A percentile compares a stretch with the other conserved stretches of the same genome.
Evolutionary conservation across 1,284 basidiomycete species (phyloP).

Genomic region (Tilletia horrida): DNA sequence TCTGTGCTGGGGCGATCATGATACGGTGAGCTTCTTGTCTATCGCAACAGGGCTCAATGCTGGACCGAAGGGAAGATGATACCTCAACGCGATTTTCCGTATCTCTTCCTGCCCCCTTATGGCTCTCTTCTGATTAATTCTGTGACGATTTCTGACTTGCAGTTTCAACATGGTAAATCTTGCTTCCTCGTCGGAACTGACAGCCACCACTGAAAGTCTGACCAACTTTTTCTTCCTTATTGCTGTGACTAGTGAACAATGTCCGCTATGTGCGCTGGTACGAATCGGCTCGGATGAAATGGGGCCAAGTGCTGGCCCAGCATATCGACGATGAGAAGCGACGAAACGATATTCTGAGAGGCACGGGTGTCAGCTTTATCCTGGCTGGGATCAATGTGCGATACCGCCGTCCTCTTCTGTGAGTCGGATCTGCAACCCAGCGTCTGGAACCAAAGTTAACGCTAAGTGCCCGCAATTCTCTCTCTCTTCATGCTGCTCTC

Average conservation of each 20-base stretch:
- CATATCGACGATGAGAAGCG: slow-evolving; percentile 21
- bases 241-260: slow-evolving; percentile 35
- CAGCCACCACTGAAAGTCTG: neutral
- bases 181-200: neutral
- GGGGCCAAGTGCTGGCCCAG: slow-evolving; percentile 22
- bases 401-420: slow-evolving; percentile 34
- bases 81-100: too few species aligned
- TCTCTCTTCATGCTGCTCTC: neutral
- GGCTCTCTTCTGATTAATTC: neutral
- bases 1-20: slow-evolving; percentile 20
- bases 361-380: slow-evolving; percentile 40
- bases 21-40: neutral
- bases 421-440: too few species aligned
- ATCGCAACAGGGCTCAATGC: neutral
- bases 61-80: neutral
- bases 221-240: neutral
- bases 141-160: slow-evolving; percentile 30
- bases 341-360: slow-evolving; percentile 30
- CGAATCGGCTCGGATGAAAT: slow-evolving; percentile 41
- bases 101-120: neutral
- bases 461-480: too few species aligned
- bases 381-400: slow-evolving; percentile 41
- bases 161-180: slow-evolving; percentile 40
- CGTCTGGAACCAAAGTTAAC: too few species aligned
- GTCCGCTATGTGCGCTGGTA: slow-evolving; percentile 48